Conservation (phyloP, 2,329 filamentous ascomycete genomes). For the Aspergillus sp. region DNA sequence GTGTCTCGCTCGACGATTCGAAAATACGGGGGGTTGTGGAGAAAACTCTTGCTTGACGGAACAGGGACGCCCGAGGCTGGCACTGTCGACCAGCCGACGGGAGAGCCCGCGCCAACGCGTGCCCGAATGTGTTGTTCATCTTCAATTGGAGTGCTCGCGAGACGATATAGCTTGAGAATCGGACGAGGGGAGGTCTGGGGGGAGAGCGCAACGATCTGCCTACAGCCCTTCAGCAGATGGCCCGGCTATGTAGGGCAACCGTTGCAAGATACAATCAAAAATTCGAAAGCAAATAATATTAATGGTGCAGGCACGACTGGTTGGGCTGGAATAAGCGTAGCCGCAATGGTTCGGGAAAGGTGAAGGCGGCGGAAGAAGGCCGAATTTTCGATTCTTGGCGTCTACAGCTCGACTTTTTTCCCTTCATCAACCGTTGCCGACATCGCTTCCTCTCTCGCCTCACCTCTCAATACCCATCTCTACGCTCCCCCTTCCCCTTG, state of each 20-base stretch:
- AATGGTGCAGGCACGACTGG: not conserved
- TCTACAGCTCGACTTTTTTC: slow-evolving; percentile 33
- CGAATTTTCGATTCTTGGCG: slow-evolving; percentile 41
- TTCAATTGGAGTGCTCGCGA: slow-evolving; percentile 13
- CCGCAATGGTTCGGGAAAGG: slow-evolving; percentile 21
- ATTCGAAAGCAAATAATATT: not conserved
- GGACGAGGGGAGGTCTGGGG: not conserved
- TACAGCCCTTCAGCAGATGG: not conserved
- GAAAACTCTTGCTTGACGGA: slow-evolving; percentile 31
- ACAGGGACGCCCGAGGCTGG: slow-evolving; percentile 19
- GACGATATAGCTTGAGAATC: not conserved
- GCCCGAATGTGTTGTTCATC: slow-evolving; percentile 36
- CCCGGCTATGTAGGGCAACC: not conserved
- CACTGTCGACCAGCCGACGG: slow-evolving; percentile 32
- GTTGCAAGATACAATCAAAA: not conserved
- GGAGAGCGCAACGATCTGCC: not conserved
- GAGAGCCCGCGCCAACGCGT: slow-evolving; percentile 30
- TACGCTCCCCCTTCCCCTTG: slow-evolving; percentile 5
- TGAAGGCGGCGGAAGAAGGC: slow-evolving; percentile 28
- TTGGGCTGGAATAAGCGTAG: not conserved
- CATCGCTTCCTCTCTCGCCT: slow-evolving; percentile 22
- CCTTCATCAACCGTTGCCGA: slow-evolving; percentile 26
- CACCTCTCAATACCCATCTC: slow-evolving; percentile 22
- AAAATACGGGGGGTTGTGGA: slow-evolving; percentile 31
- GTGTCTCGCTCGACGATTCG: slow-evolving; percentile 13